Conservation (phyloP, 176 grass and related monocot species). For the Zizania latifolia region DNA sequence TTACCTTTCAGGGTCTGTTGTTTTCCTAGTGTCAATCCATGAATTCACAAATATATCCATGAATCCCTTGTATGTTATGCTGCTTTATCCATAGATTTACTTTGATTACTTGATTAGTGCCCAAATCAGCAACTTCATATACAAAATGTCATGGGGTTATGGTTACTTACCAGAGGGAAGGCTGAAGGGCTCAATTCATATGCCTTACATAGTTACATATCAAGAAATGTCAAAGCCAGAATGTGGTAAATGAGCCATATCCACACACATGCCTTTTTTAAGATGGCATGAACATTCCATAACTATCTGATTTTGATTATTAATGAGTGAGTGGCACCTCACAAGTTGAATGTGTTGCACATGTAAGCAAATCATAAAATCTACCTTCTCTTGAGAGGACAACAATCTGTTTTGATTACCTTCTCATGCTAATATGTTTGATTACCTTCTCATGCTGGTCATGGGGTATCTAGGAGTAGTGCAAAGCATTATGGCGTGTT, state of each 20-base stretch:
- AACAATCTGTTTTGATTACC: background rate
- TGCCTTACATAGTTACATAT: conserved; percentile 16
- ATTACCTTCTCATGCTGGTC: conserved; percentile 12
- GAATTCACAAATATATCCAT: background rate
- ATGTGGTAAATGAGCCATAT: background rate
- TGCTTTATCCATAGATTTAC: background rate
- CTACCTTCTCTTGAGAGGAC: background rate
- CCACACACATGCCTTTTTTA: background rate
- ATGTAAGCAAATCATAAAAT: background rate
- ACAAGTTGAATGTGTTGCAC: background rate
- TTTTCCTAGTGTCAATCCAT: background rate
- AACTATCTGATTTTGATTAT: background rate
- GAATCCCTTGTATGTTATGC: background rate
- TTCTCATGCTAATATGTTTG: background rate
- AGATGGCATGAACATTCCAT: background rate
- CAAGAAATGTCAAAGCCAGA: background rate
- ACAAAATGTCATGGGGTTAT: background rate
- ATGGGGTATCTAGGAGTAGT: background rate
- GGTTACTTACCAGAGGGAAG: background rate
- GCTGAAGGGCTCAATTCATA: background rate
- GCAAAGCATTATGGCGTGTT: background rate
- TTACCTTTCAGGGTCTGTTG: too few relatives aligned
- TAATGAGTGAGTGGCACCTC: background rate
- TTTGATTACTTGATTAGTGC: background rate
- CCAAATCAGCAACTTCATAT: background rate